A percentile compares a stretch with the other conserved stretches of the same genome.
Evolutionary conservation across 1,139 yeast species (phyloP).

Genomic region (Zygoascus meyerae): DNA sequence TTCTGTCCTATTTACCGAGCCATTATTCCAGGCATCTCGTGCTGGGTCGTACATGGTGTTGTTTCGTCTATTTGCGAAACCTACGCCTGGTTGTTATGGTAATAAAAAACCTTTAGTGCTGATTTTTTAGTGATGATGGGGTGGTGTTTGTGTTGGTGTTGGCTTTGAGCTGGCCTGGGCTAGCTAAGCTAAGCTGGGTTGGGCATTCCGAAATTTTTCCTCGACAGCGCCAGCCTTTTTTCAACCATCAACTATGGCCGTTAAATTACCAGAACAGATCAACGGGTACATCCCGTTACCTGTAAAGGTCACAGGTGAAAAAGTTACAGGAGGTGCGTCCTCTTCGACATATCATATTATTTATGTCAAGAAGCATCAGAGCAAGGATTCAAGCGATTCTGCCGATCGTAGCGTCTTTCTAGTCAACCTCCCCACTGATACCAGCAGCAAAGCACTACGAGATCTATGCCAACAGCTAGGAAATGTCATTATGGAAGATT

Average conservation of each 20-base stretch:
- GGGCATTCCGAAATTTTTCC: no score
- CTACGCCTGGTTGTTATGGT: not conserved
- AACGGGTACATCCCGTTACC: slow-evolving; percentile 54
- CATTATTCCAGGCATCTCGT: slow-evolving; percentile 29
- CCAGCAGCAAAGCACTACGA: slow-evolving; percentile 49
- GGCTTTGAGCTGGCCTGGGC: not conserved
- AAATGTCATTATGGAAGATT: slow-evolving; percentile 54
- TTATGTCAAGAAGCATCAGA: slow-evolving; percentile 28
- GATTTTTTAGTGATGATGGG: no score
- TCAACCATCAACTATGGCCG: slow-evolving; percentile 1
- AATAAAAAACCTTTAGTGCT: not conserved
- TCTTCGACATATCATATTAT: slow-evolving; percentile 27
- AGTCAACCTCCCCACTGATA: slow-evolving; percentile 68
- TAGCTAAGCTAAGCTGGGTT: not conserved
- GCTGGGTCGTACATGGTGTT: slow-evolving; percentile 32
- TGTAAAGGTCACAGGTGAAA: slow-evolving; percentile 34
- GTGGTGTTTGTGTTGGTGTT: not conserved
- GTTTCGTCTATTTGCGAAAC: not conserved
- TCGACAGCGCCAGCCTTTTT: no score
- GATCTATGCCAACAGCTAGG: slow-evolving; percentile 53
- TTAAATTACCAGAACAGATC: slow-evolving; percentile 22
- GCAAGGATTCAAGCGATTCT: slow-evolving; percentile 31
- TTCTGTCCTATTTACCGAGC: slow-evolving; percentile 13
- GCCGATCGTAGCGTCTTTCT: slow-evolving; percentile 55
- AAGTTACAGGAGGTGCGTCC: not conserved